Percentiles rank a stretch among this genome's conserved stretches.
These are phyloP conservation scores for Diplotaxis tenuifolia DNA, from an alignment of 345 rosid species.

Conservation along the genomic window DNA sequence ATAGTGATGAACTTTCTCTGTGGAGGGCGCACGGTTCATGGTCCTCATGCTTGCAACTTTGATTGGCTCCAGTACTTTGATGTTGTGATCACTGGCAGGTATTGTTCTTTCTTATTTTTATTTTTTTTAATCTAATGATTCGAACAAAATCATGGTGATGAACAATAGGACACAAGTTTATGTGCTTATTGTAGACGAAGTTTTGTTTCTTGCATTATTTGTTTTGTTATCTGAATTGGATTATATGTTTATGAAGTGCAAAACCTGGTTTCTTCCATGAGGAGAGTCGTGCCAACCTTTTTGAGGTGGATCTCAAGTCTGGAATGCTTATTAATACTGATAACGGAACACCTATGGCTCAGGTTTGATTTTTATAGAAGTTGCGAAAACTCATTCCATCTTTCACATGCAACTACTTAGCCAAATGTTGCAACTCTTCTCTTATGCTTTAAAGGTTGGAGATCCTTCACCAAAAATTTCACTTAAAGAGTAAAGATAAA, in stretches of 20 bases:
- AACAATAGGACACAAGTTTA: neutral
- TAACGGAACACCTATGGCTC: constrained; percentile 92
- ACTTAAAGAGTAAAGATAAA: constrained; percentile 42
- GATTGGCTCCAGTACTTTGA: constrained; percentile 94
- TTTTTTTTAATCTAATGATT: constrained; percentile 14
- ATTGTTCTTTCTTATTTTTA: neutral
- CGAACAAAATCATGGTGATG: neutral
- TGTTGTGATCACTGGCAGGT: constrained; percentile 97
- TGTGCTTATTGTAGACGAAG: neutral
- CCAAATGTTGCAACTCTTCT: neutral
- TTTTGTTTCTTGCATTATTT: neutral
- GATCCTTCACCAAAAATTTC: constrained; percentile 42
- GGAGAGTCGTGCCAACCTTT: constrained; percentile 75
- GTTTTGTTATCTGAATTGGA: constrained; percentile 23
- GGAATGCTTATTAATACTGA: constrained; percentile 94
- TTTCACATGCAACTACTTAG: neutral
- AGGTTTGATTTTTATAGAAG: constrained; percentile 50
- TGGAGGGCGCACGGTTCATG: constrained; percentile 43
- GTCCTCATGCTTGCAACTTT: constrained; percentile 50
- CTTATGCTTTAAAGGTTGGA: constrained; percentile 57
- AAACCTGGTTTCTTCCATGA: constrained; percentile 98
- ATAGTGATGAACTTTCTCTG: constrained; percentile 96
- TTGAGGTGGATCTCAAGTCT: constrained; percentile 80
- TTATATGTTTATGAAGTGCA: constrained; percentile 49
- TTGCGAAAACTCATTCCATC: neutral